Percentiles rank a stretch among this genome's conserved stretches.
Conservation (phyloP, 2,329 filamentous ascomycete genomes). For the Fusarium sp. region DNA sequence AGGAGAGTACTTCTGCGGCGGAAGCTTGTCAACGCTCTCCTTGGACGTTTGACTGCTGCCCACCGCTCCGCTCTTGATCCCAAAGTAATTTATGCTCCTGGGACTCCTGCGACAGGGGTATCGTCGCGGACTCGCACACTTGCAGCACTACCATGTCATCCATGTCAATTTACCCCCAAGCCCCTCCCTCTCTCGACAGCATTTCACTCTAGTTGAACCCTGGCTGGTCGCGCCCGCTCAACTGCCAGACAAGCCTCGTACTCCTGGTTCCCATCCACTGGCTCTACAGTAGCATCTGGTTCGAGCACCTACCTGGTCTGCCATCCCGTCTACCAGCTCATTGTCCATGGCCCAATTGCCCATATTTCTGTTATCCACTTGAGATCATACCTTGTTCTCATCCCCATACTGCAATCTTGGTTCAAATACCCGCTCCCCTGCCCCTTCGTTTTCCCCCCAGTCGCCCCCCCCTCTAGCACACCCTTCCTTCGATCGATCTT, state of each 20-base stretch:
- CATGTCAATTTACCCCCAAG: slow-evolving; percentile 39
- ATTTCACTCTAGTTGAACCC: slow-evolving; percentile 34
- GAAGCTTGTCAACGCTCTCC: slow-evolving; percentile 40
- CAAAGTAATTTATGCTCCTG: slow-evolving; percentile 45
- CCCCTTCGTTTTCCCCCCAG: slow-evolving; percentile 52
- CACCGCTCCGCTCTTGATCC: slow-evolving; percentile 48
- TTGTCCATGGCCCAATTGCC: slow-evolving; percentile 47
- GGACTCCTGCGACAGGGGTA: slow-evolving; percentile 45
- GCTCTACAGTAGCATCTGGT: slow-evolving; percentile 36
- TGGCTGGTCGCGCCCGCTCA: slow-evolving; percentile 40
- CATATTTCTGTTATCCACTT: slow-evolving; percentile 53
- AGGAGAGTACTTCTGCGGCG: slow-evolving; percentile 30
- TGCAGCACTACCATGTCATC: slow-evolving; percentile 44
- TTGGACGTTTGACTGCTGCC: slow-evolving; percentile 38
- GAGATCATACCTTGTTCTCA: slow-evolving; percentile 54
- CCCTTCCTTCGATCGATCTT: slow-evolving; percentile 52
- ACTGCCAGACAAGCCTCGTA: slow-evolving; percentile 48
- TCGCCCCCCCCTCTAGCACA: slow-evolving; percentile 49
- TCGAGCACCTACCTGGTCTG: slow-evolving; percentile 43
- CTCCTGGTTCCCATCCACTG: slow-evolving; percentile 46
- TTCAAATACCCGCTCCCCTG: slow-evolving; percentile 56
- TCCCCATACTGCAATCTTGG: slow-evolving; percentile 52
- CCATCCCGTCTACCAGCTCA: slow-evolving; percentile 52
- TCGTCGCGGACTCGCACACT: slow-evolving; percentile 40
- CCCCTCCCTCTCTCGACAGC: slow-evolving; percentile 25